Percentiles rank a stretch among this genome's conserved stretches.
phyloP scores from a whole-genome alignment of 148 eudicot genomes.

The Rhododendron simsii region DNA sequence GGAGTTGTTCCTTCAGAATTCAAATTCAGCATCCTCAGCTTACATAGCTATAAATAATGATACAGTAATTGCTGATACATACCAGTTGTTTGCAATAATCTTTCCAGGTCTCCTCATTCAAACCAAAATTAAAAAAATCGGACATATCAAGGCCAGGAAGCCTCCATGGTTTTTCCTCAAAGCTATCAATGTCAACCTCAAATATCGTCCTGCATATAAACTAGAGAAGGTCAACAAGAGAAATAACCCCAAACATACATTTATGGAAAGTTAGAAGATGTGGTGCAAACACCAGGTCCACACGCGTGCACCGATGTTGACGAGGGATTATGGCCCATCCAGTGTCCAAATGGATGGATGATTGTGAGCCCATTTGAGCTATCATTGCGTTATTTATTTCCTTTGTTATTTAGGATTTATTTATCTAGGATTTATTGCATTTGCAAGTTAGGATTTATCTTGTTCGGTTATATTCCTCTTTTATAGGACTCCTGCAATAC shows the following conservation, averaged over 20 bases:
- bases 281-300: too few relatives aligned
- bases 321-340: too few relatives aligned
- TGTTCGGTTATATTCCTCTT: too few relatives aligned
- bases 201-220: slow-evolving; percentile 69
- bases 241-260: neutral
- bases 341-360: too few relatives aligned
- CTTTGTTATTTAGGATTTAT: too few relatives aligned
- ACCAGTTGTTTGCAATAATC: slow-evolving; percentile 95
- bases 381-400: too few relatives aligned
- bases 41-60: neutral
- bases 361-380: too few relatives aligned
- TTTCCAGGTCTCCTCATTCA: slow-evolving; percentile 97
- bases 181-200: slow-evolving; percentile 85
- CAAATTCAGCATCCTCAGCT: slow-evolving; percentile 14
- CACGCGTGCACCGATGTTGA: too few relatives aligned
- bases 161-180: slow-evolving; percentile 98
- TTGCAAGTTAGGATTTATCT: too few relatives aligned
- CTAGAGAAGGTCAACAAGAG: neutral
- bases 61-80: slow-evolving; percentile 9
- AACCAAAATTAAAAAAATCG: slow-evolving; percentile 84
- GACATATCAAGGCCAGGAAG: slow-evolving; percentile 73
- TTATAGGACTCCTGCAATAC: too few relatives aligned
- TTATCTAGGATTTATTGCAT: too few relatives aligned
- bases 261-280: too few relatives aligned
- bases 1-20: slow-evolving; percentile 70